Conservation (phyloP, 1,284 basidiomycete species). For the Irpex lacteus region DNA sequence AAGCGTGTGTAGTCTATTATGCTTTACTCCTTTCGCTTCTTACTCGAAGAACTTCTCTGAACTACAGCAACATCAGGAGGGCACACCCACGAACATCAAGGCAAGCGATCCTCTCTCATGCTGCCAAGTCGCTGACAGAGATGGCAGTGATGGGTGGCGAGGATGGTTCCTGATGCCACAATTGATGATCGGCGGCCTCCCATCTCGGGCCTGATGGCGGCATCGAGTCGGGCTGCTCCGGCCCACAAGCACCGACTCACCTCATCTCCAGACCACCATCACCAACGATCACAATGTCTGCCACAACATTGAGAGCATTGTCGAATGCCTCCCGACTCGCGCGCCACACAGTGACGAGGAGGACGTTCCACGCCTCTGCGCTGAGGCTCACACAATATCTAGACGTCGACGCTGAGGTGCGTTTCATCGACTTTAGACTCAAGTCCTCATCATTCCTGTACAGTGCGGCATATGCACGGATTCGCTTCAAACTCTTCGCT, state of each 20-base stretch:
- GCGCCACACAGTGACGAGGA: background rate
- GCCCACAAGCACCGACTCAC: background rate
- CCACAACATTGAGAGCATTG: background rate
- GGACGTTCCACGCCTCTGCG: slow-evolving; percentile 26
- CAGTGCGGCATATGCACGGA: background rate
- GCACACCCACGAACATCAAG: no score
- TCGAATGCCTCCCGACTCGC: background rate
- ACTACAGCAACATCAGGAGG: no score
- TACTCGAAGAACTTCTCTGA: no score
- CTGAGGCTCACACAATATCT: slow-evolving; percentile 31
- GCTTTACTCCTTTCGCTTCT: no score
- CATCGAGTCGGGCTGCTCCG: background rate
- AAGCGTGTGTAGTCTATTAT: no score
- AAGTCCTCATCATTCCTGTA: background rate
- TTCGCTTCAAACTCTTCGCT: background rate
- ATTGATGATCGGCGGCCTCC: background rate
- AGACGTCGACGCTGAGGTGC: slow-evolving; percentile 32
- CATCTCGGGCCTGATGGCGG: background rate
- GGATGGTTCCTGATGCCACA: background rate
- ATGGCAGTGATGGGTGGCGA: no score
- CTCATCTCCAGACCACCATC: background rate
- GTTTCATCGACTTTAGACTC: slow-evolving; percentile 1
- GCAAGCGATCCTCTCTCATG: no score
- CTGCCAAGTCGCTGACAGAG: no score
- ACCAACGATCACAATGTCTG: background rate